These are phyloP conservation scores for Candida takata DNA, from an alignment of 805 yeast species.

Conservation along the genomic window DNA sequence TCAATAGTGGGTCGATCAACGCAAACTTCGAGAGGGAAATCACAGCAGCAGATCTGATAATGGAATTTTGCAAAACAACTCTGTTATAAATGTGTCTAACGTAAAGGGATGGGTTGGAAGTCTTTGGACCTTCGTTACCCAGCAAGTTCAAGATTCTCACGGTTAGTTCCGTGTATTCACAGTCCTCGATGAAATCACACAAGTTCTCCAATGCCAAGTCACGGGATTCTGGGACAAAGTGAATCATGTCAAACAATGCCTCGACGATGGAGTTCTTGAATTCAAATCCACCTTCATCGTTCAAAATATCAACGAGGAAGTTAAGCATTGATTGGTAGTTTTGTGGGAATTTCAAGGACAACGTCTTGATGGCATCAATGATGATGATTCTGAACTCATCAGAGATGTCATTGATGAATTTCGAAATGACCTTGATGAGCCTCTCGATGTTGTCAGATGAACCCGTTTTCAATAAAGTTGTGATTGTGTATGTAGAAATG, in stretches of 20 bases:
- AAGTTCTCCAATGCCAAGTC: constrained; percentile 79
- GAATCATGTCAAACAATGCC: constrained; percentile 86
- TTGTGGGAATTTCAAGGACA: constrained; percentile 88
- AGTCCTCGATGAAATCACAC: constrained; percentile 97
- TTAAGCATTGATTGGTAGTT: constrained; percentile 77
- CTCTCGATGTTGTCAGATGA: constrained; percentile 85
- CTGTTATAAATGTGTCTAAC: constrained; percentile 96
- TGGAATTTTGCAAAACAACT: constrained; percentile 91
- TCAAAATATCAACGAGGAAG: constrained; percentile 75
- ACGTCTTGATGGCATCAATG: constrained; percentile 87
- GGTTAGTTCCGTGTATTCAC: constrained; percentile 90
- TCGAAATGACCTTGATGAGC: constrained; percentile 77
- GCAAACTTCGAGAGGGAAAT: constrained; percentile 90
- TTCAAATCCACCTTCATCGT: constrained; percentile 84
- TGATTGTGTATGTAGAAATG: constrained; percentile 93
- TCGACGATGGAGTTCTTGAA: constrained; percentile 87
- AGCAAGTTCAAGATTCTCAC: constrained; percentile 88
- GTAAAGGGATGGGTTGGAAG: constrained; percentile 79
- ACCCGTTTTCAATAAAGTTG: constrained; percentile 92
- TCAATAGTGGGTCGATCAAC: constrained; percentile 56
- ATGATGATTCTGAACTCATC: constrained; percentile 95
- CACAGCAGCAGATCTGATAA: constrained; percentile 93
- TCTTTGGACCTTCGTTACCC: constrained; percentile 91
- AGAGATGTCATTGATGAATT: constrained; percentile 86
- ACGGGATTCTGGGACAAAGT: constrained; percentile 76